Base-by-base conservation (phyloP, 371 early-diverging fungal species). In the Blakeslea trispora region DNA sequence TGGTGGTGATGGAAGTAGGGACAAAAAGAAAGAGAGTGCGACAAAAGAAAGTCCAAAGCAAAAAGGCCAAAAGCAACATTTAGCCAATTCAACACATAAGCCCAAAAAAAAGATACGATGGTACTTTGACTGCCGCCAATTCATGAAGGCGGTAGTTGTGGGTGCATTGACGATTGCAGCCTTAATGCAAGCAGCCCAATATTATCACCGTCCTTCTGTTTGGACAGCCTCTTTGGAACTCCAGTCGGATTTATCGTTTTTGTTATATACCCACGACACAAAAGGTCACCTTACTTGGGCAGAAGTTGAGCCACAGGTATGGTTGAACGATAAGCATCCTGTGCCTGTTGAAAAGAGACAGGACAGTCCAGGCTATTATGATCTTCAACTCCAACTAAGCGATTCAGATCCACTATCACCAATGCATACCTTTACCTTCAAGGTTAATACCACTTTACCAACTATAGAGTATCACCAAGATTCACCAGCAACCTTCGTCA, bases 171-270 rank as follows among this genome's bases (percentile, higher is more conserved):
- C 23, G 14, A 23, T 50, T 13, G 10, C 37, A 37, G 23, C 17
- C 9, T 5, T 8, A 21, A 45, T 15, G 5, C 45, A 13, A 23
- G 23, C 13, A 24, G 6, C 8, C 23, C 23, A 40, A 15, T 21
- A 39, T 50, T 21, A 5, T 24, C 28, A 22, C 40, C n/a, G 40
- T 37, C 39, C 50, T 22, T 37, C 50, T 15, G 28, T 19, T n/a
- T 62, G 63, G 63, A 57, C 52, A 19, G 57, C 57, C 10, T 15
- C 41, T 2, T 62, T 62, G 43, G 23, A 62, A 14, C 14, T 58
- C 3, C 31, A 35, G 11, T 31, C 53, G 28, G 55, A 55, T 19
- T 23, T 46, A 17, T 46, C 17, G 5, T 55, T 55, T 40, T 31
- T n/a, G 1, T 28, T 59, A 5, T 14, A 15, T 14, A 57, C 49